Percentiles rank a stretch among this genome's conserved stretches.
Evolutionary conservation across 306 rosid genomes (phyloP).

Genomic region (Quercus bicolor): DNA sequence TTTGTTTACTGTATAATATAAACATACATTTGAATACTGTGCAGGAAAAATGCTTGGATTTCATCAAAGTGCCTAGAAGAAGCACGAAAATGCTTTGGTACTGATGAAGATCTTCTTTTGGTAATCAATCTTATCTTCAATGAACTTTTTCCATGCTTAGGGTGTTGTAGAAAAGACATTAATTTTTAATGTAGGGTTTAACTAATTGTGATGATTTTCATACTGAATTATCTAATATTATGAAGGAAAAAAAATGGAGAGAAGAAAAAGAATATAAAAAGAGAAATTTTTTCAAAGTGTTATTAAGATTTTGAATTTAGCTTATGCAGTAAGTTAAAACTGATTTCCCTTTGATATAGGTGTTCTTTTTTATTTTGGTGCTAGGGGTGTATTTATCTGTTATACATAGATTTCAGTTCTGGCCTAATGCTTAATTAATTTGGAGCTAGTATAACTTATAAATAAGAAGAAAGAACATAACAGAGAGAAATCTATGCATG

Average conservation of each 20-base stretch:
- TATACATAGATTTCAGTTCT: not conserved
- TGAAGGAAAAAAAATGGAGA: not conserved
- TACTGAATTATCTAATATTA: not conserved
- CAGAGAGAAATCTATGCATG: not conserved
- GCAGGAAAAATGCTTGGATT: constrained; percentile 72
- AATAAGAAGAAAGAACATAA: not conserved
- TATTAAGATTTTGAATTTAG: not conserved
- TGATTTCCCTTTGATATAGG: not conserved
- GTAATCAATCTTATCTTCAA: constrained; percentile 35
- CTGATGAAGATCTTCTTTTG: constrained; percentile 95
- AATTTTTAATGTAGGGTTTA: not conserved
- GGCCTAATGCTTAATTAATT: not conserved
- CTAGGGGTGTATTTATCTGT: not conserved
- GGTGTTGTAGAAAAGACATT: not conserved
- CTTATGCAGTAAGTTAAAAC: not conserved
- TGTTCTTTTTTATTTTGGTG: not conserved
- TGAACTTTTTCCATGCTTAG: constrained; percentile 8
- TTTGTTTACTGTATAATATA: not conserved
- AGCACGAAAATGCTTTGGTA: constrained; percentile 91
- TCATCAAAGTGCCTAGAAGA: constrained; percentile 76
- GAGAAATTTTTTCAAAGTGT: not conserved
- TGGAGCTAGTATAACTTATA: not conserved
- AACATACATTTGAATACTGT: not conserved
- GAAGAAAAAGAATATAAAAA: too few relatives aligned
- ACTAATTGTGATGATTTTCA: not conserved